A percentile compares a stretch with the other conserved stretches of the same genome.
These are phyloP conservation scores for Nicotiana otophora DNA, from an alignment of 257 asterid species.

Conservation along the genomic window DNA sequence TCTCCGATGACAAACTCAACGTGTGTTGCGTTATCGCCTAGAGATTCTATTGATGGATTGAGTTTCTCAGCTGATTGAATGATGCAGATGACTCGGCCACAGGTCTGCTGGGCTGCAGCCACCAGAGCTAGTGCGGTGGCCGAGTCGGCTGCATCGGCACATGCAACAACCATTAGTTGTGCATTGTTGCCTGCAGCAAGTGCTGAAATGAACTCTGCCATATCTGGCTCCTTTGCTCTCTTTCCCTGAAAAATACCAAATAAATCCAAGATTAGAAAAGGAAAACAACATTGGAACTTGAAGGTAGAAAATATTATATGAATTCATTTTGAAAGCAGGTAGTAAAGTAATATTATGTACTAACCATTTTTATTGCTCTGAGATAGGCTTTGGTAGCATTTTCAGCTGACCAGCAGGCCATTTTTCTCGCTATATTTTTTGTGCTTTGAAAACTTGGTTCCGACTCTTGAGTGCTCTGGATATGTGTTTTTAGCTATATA, in stretches of 20 bases:
- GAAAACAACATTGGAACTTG: not conserved
- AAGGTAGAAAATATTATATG: not conserved
- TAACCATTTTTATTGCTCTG: conserved; percentile 61
- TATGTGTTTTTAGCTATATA: not conserved
- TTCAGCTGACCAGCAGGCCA: conserved; percentile 84
- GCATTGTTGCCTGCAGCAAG: conserved; percentile 72
- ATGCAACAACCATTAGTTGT: conserved; percentile 48
- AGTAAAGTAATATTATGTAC: not conserved
- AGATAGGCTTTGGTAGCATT: conserved; percentile 70
- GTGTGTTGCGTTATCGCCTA: conserved; percentile 14
- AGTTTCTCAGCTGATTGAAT: conserved; percentile 25
- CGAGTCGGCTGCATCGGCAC: conserved; percentile 38
- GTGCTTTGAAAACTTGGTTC: not conserved
- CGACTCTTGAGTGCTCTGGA: not conserved
- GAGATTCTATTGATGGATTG: conserved; percentile 9
- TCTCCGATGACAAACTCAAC: conserved; percentile 50
- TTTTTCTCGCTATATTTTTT: conserved; percentile 12
- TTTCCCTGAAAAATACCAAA: conserved; percentile 39
- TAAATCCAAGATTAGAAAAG: not conserved
- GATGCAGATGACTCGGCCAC: conserved; percentile 54
- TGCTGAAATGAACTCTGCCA: conserved; percentile 74
- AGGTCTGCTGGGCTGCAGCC: conserved; percentile 72
- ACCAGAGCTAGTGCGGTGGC: conserved; percentile 43
- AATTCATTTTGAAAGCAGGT: not conserved
- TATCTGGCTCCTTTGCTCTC: conserved; percentile 56